A percentile compares a stretch with the other conserved stretches of the same genome.
These are phyloP conservation scores for Oryza coarctata DNA, from an alignment of 176 grass and related monocot genomes.

Conservation along the genomic window DNA sequence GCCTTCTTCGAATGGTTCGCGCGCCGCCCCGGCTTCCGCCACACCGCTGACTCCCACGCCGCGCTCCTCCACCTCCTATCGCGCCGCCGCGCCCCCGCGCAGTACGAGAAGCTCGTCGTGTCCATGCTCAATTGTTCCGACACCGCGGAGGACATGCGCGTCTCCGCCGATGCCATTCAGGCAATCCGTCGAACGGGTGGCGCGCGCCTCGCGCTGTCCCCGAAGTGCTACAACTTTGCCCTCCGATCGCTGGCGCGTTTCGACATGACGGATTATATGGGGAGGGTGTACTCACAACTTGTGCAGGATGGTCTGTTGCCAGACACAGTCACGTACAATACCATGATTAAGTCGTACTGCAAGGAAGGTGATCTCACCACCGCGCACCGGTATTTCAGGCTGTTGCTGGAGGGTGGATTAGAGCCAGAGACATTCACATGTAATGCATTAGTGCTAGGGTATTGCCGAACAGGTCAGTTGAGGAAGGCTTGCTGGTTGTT, in stretches of 20 bases:
- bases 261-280: conserved; percentile 60
- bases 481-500: conserved; percentile 72
- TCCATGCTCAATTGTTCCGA: conserved; percentile 68
- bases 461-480: conserved; percentile 47
- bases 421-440: conserved; percentile 61
- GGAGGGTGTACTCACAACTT: conserved; percentile 50
- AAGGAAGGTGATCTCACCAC: conserved; percentile 56
- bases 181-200: conserved; percentile 56
- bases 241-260: conserved; percentile 56
- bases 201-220: conserved; percentile 47
- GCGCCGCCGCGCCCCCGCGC: conserved; percentile 27
- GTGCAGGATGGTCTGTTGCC: conserved; percentile 57
- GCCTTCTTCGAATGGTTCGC: conserved; percentile 73
- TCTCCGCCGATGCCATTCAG: conserved; percentile 47
- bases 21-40: conserved; percentile 56
- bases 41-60: conserved; percentile 62
- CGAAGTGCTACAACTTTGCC: conserved; percentile 66
- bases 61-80: conserved; percentile 64
- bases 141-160: conserved; percentile 40
- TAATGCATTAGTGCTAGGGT: conserved; percentile 57
- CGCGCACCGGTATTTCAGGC: conserved; percentile 50
- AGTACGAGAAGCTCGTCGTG: conserved; percentile 58
- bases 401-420: conserved; percentile 46
- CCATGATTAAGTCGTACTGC: conserved; percentile 73
- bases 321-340: conserved; percentile 59